Conservation (phyloP, 305 asterid species). For the Solanum hybrid region DNA sequence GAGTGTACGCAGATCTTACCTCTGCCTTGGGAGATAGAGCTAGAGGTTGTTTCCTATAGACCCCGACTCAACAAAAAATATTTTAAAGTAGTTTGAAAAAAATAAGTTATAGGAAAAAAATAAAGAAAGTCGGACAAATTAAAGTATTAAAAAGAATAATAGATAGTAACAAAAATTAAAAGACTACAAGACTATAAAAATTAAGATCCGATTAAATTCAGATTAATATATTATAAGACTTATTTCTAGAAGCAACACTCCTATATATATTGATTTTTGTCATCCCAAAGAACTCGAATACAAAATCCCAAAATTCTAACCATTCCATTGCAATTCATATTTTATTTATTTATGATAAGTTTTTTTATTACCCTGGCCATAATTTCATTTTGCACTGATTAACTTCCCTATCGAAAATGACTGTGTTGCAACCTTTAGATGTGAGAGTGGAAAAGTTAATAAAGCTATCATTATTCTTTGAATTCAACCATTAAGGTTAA, state of each 20-base stretch:
- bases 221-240: too few relatives aligned
- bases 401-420: constrained; percentile 3
- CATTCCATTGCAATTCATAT: accelerated
- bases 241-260: not conserved
- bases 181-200: too few relatives aligned
- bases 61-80: not conserved
- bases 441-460: not conserved
- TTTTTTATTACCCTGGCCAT: not conserved
- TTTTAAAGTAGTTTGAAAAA: too few relatives aligned
- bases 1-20: not conserved
- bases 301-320: accelerated
- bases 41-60: not conserved
- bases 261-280: not conserved
- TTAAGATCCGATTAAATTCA: too few relatives aligned
- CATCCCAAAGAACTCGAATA: not conserved
- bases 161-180: too few relatives aligned
- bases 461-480: constrained; percentile 3
- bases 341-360: not conserved
- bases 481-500: constrained; percentile 15
- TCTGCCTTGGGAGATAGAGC: not conserved
- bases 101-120: too few relatives aligned
- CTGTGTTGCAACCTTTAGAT: constrained; percentile 6
- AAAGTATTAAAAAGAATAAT: too few relatives aligned
- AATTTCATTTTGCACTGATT: constrained; percentile 1
- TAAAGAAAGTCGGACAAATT: too few relatives aligned